These are phyloP conservation scores for Naganishia randhawae DNA, from an alignment of 768 basidiomycete genomes.

Conservation along the genomic window DNA sequence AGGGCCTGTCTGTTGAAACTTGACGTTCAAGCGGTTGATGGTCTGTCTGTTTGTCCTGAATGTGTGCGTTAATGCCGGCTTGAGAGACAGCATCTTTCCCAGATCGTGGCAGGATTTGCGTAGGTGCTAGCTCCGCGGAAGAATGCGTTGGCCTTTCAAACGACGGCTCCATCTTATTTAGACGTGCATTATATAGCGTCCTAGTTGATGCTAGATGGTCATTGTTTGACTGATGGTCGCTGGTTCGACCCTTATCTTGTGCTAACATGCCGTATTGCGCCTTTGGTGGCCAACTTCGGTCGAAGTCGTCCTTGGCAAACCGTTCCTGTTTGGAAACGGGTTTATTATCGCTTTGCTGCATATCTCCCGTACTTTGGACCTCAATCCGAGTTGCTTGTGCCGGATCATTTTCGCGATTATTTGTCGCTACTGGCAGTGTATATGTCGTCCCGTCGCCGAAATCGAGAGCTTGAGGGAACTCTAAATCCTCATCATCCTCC, in stretches of 20 bases:
- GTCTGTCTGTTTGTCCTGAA: background rate
- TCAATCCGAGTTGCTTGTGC: conserved; percentile 41
- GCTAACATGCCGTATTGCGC: conserved; percentile 37
- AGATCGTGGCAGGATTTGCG: conserved; percentile 14
- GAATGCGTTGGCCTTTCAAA: conserved; percentile 10
- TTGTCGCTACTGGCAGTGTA: conserved; percentile 57
- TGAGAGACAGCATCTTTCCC: background rate
- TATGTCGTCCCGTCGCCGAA: conserved; percentile 94
- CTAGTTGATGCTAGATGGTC: conserved; percentile 8
- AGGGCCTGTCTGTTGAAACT: conserved; percentile 1
- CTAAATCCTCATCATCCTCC: conserved; percentile 73
- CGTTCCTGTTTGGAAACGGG: conserved; percentile 78
- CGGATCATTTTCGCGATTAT: conserved; percentile 36
- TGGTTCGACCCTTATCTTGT: conserved; percentile 12
- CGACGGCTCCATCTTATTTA: conserved; percentile 79
- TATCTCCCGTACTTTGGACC: conserved; percentile 10
- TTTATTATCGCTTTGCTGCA: conserved; percentile 39
- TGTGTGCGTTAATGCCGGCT: background rate
- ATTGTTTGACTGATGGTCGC: conserved; percentile 9
- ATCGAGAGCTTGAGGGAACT: conserved; percentile 82
- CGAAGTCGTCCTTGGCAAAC: conserved; percentile 81
- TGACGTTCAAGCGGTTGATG: conserved; percentile 12
- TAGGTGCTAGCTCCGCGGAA: conserved; percentile 12
- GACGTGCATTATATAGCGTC: conserved; percentile 88
- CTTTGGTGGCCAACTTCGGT: conserved; percentile 89